These are phyloP conservation scores for Protea cynaroides DNA, from an alignment of 164 flowering plant genomes.

Conservation along the genomic window DNA sequence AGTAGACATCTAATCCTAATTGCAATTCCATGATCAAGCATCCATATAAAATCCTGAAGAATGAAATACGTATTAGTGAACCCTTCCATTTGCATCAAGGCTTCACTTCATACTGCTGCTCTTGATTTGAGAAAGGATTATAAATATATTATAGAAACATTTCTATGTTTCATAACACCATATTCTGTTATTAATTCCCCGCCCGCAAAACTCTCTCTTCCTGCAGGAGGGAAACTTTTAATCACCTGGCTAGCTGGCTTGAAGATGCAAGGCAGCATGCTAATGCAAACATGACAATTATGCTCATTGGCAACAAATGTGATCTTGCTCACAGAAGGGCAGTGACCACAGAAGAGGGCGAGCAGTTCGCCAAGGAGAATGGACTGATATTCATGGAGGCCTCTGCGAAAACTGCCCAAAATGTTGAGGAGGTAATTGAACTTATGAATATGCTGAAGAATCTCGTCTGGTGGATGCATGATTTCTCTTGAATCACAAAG, in stretches of 20 bases:
- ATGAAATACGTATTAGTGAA: no score
- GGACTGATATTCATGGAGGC: conserved; percentile 89
- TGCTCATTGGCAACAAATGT: conserved; percentile 82
- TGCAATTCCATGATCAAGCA: no score
- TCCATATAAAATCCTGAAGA: no score
- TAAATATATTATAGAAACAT: no score
- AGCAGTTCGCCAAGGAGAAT: conserved; percentile 84
- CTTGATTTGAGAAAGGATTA: no score
- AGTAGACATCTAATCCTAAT: no score
- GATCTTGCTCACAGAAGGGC: conserved; percentile 85
- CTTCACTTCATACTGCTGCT: no score
- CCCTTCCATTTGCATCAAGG: no score
- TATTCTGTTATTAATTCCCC: no score
- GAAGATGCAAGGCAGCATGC: conserved; percentile 94
- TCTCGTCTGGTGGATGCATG: not conserved
- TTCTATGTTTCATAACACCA: no score
- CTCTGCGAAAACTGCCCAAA: conserved; percentile 84
- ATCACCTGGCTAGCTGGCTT: conserved; percentile 84
- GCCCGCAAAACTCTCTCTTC: not conserved
- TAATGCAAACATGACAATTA: conserved; percentile 85
- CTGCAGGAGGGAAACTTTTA: conserved; percentile 75
- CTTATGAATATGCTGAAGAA: not conserved
- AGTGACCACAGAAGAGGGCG: conserved; percentile 85
- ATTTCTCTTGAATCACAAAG: not conserved
- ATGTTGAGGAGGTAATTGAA: conserved; percentile 72